Evolutionary conservation across 345 rosid species (phyloP).

Genomic region (Citrus cavaleriei): DNA sequence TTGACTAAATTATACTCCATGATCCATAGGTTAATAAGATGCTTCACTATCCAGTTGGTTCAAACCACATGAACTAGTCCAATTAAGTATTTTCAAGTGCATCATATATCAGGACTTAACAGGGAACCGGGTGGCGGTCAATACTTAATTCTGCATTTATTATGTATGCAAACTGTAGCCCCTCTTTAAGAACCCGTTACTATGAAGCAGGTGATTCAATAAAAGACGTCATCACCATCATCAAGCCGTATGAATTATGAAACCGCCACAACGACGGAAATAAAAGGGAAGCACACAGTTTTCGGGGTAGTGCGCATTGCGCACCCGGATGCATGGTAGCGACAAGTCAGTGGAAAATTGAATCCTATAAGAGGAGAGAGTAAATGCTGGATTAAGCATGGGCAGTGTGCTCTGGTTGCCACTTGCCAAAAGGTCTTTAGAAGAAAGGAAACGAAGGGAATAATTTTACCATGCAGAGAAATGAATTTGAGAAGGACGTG

Average conservation of each 20-base stretch:
- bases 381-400: constrained; percentile 5
- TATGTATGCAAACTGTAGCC: not conserved
- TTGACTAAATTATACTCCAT: not conserved
- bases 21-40: not conserved
- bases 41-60: not conserved
- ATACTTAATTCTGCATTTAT: not conserved
- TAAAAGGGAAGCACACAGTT: not conserved
- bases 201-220: not conserved
- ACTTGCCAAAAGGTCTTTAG: too few species aligned
- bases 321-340: constrained; percentile 8
- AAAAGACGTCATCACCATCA: not conserved
- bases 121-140: not conserved
- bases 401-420: not conserved
- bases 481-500: not conserved
- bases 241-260: not conserved
- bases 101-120: too few species aligned
- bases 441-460: too few species aligned
- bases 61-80: not conserved
- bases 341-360: not conserved
- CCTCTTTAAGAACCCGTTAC: not conserved
- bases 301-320: constrained; percentile 8
- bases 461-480: not conserved
- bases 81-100: too few species aligned
- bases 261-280: constrained; percentile 9
- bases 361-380: not conserved